A percentile compares a stretch with the other conserved stretches of the same genome.
These are phyloP conservation scores for Candida fluviatilis DNA, from an alignment of 805 yeast species.

Conservation along the genomic window DNA sequence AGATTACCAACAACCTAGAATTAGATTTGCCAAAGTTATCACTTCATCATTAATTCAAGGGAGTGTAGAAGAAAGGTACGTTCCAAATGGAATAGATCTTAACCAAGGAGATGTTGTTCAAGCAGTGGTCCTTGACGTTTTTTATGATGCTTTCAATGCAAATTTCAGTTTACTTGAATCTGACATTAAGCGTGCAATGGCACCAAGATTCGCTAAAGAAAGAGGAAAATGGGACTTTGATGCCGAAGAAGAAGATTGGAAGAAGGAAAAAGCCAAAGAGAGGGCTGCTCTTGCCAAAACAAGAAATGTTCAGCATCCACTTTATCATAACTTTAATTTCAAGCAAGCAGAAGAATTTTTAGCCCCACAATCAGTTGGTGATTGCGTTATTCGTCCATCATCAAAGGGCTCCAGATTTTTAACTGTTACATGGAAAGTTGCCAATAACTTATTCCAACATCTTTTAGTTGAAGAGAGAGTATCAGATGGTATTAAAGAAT, in stretches of 20 bases:
- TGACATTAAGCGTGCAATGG: conserved; percentile 54
- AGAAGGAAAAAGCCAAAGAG: conserved; percentile 54
- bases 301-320: conserved; percentile 86
- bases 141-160: conserved; percentile 71
- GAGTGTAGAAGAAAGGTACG: conserved; percentile 43
- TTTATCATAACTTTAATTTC: conserved; percentile 77
- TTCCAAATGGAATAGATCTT: conserved; percentile 40
- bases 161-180: conserved; percentile 66
- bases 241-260: conserved; percentile 65
- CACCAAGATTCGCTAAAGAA: conserved; percentile 47
- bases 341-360: conserved; percentile 90
- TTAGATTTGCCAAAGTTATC: conserved; percentile 36
- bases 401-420: conserved; percentile 84
- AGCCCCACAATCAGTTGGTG: conserved; percentile 87
- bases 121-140: conserved; percentile 68
- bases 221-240: conserved; percentile 75
- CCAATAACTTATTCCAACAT: conserved; percentile 86
- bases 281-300: conserved; percentile 64
- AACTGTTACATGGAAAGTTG: conserved; percentile 95
- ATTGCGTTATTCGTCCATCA: conserved; percentile 90
- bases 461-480: conserved; percentile 77
- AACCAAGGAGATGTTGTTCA: conserved; percentile 76
- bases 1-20: conserved; percentile 43
- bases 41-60: conserved; percentile 41
- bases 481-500: conserved; percentile 56